Conservation (phyloP, 192 early-diverging fungal genomes). For the Chytriomyces sp. region DNA sequence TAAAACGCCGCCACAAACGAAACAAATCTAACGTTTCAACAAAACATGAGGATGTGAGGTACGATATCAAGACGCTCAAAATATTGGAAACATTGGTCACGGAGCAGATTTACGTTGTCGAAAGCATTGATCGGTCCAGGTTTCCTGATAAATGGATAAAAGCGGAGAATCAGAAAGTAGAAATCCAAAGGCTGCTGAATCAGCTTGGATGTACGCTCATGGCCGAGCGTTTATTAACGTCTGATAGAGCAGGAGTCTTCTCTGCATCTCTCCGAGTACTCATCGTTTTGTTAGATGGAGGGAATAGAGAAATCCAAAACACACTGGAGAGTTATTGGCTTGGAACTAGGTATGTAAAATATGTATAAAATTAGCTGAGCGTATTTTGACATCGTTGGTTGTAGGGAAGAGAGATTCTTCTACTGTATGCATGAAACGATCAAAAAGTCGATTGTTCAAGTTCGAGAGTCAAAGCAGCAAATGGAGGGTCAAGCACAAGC, state of each 20-base stretch:
- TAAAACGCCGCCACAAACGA: background rate
- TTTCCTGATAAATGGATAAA: conserved; percentile 36
- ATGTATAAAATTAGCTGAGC: conserved; percentile 11
- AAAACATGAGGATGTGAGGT: conserved; percentile 2
- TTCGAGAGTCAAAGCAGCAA: too few species aligned
- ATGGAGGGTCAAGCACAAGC: too few species aligned
- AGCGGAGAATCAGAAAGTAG: conserved; percentile 15
- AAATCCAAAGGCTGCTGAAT: conserved; percentile 32
- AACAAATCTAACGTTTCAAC: background rate
- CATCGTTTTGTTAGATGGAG: conserved; percentile 41
- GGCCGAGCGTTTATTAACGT: conserved; percentile 36
- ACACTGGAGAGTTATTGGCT: conserved; percentile 38
- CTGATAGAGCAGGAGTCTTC: conserved; percentile 13
- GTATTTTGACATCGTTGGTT: background rate
- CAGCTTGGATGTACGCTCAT: conserved; percentile 41
- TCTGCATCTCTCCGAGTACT: conserved; percentile 24
- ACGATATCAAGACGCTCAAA: conserved; percentile 38
- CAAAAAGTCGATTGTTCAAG: conserved; percentile 17
- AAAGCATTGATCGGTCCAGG: background rate
- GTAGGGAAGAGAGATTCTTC: conserved; percentile 43
- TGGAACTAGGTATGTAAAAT: conserved; percentile 28
- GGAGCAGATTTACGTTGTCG: conserved; percentile 24
- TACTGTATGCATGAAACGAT: conserved; percentile 42
- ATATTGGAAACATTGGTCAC: conserved; percentile 37
- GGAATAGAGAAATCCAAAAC: conserved; percentile 37